phyloP scores from a whole-genome alignment of 345 rosid species.

The Geranium brycei region DNA sequence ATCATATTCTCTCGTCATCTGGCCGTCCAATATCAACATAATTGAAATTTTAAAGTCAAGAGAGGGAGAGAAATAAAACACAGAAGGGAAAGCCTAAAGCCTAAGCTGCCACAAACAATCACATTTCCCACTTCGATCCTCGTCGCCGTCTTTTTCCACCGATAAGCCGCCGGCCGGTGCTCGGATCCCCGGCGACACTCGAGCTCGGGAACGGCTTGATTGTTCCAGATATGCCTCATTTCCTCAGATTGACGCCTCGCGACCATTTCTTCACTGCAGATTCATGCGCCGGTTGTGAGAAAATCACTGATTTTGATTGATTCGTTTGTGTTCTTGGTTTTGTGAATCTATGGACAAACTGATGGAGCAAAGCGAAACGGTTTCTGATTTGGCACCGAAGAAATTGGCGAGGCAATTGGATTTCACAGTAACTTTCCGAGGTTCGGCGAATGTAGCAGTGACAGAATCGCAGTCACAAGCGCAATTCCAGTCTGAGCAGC shows the following conservation, averaged over 20 bases:
- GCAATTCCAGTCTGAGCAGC: neutral
- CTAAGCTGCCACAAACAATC: too few species aligned
- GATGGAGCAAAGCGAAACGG: conserved; percentile 37
- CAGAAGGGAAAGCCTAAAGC: conserved; percentile 4
- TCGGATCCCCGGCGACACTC: neutral
- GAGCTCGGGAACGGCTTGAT: neutral
- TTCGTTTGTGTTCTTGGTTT: neutral
- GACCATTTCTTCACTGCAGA: neutral
- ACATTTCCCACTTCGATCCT: neutral
- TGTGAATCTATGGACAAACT: conserved; percentile 1
- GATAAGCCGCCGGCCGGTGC: neutral
- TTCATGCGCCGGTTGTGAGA: too few species aligned
- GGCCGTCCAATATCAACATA: conserved; percentile 10
- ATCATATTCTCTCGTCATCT: conserved; percentile 8
- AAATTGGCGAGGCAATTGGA: conserved; percentile 42
- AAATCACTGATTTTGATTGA: neutral
- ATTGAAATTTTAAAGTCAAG: conserved; percentile 23
- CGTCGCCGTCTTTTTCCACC: neutral
- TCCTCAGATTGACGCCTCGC: too few species aligned
- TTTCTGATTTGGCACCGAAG: conserved; percentile 30
- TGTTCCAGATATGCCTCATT: neutral
- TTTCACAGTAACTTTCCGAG: conserved; percentile 22
- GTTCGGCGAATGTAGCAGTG: conserved; percentile 6
- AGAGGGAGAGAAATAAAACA: conserved; percentile 13
- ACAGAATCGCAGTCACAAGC: conserved; percentile 13